Conservation (phyloP, 2,329 filamentous ascomycete species). For the Arthroderma uncinatum region DNA sequence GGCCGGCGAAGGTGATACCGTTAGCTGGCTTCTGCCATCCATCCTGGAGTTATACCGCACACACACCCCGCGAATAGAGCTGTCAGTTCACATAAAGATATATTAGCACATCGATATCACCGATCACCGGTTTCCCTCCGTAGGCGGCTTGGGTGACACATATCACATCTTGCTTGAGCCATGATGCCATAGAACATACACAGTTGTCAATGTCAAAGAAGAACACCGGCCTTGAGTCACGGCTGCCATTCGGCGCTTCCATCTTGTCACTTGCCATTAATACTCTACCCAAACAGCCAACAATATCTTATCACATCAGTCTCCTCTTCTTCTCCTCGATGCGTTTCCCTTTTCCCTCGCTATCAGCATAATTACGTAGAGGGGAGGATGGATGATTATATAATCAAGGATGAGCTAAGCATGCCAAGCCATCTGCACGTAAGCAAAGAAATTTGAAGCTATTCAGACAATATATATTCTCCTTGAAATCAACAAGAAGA, state of each 20-base stretch:
- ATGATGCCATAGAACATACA: constrained; percentile 35
- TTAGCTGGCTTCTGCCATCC: constrained; percentile 5
- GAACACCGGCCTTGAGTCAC: constrained; percentile 44
- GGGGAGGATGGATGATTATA: too few species aligned
- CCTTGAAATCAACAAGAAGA: neutral
- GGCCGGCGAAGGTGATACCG: neutral
- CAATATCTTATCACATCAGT: neutral
- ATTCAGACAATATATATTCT: too few species aligned
- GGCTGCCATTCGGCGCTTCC: neutral
- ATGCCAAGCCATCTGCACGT: neutral
- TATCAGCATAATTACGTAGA: neutral
- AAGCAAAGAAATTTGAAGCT: neutral
- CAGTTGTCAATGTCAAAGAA: constrained; percentile 98
- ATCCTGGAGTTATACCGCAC: neutral
- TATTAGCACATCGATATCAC: neutral
- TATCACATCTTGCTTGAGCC: neutral
- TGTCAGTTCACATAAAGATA: constrained; percentile 18
- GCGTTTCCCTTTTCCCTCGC: neutral
- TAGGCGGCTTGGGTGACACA: neutral
- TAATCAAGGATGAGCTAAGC: neutral
- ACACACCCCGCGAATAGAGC: constrained; percentile 69
- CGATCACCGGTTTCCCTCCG: neutral
- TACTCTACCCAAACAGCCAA: neutral
- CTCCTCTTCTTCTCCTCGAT: neutral
- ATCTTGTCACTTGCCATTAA: neutral